These are phyloP conservation scores for Evernia prunastri DNA, from an alignment of 495 filamentous ascomycete species.

Conservation along the genomic window DNA sequence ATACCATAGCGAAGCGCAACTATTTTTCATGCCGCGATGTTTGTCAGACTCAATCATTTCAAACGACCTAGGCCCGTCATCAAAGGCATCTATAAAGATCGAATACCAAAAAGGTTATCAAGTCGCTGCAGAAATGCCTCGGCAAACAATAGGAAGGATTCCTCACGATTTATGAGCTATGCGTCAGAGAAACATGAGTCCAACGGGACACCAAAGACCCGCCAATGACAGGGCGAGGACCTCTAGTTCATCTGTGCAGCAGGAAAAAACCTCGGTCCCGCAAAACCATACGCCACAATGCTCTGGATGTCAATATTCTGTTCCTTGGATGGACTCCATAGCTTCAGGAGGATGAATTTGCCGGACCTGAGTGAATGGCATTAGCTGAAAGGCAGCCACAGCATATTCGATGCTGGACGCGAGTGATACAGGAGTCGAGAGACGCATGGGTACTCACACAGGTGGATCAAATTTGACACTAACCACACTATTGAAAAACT, in stretches of 20 bases:
- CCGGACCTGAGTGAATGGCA: conserved; percentile 44
- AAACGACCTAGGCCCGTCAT: neutral
- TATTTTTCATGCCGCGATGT: neutral
- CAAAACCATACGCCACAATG: conserved; percentile 71
- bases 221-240: neutral
- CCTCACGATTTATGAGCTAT: neutral
- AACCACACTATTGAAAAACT: conserved; percentile 60
- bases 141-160: neutral
- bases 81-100: neutral
- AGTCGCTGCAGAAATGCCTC: neutral
- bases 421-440: neutral
- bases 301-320: conserved; percentile 83
- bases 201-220: neutral
- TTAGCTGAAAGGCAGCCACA: neutral
- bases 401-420: neutral
- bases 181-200: neutral
- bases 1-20: conserved; percentile 16
- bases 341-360: conserved; percentile 73
- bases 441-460: conserved; percentile 48
- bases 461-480: conserved; percentile 85
- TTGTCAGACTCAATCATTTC: neutral
- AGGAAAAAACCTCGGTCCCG: conserved; percentile 75
- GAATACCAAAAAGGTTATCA: neutral
- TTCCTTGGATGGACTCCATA: conserved; percentile 64
- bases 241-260: conserved; percentile 41